phyloP scores from a whole-genome alignment of 306 rosid genomes.

The Corylus avellana region DNA sequence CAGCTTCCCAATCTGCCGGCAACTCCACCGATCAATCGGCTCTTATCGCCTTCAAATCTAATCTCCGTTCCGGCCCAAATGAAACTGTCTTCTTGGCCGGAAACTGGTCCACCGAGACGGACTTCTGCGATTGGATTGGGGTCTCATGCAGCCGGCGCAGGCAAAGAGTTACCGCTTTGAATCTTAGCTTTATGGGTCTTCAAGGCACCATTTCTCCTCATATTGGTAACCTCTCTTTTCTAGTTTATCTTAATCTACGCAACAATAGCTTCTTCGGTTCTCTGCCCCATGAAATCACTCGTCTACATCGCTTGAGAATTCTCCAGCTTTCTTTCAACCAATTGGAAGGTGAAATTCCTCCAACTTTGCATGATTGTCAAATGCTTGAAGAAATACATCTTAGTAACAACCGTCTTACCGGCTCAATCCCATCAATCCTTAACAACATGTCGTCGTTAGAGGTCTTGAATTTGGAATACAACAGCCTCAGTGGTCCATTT shows the following conservation, averaged over 20 bases:
- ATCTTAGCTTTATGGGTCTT: background rate
- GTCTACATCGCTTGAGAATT: background rate
- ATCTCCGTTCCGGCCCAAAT: background rate
- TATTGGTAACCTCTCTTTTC: slow-evolving; percentile 4
- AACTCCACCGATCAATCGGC: background rate
- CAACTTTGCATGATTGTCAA: background rate
- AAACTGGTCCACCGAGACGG: background rate
- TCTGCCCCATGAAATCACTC: background rate
- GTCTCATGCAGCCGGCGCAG: background rate
- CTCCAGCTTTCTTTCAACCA: fast-evolving
- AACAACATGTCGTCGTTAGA: background rate
- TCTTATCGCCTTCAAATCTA: slow-evolving; percentile 6
- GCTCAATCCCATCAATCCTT: background rate
- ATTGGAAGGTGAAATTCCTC: background rate
- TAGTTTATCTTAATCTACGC: background rate
- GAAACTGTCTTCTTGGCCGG: background rate
- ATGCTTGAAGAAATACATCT: background rate
- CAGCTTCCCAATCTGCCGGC: background rate
- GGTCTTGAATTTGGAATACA: background rate
- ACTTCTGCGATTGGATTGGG: slow-evolving; percentile 2
- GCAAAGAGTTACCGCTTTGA: background rate
- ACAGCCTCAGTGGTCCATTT: background rate
- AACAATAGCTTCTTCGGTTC: background rate
- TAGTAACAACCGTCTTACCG: background rate
- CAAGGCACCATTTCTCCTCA: background rate